A percentile compares a stretch with the other conserved stretches of the same genome.
Conservation (phyloP, 352 stramenopile genomes). For the Globisporangium splendens region DNA sequence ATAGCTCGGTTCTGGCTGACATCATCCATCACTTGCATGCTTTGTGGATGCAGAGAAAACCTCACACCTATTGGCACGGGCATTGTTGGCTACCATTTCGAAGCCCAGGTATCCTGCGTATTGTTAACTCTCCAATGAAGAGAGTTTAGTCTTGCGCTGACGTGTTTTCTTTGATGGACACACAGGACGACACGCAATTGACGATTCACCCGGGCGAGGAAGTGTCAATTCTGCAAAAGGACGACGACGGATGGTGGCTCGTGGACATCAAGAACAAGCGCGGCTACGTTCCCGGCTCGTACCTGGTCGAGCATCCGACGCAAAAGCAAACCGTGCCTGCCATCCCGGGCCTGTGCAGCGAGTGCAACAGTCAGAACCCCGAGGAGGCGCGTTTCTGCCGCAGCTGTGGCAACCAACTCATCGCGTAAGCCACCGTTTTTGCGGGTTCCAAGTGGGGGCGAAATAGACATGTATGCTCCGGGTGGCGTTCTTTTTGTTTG, state of each 20-base stretch:
- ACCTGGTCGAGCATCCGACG: constrained; percentile 71
- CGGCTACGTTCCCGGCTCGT: constrained; percentile 79
- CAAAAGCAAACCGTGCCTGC: constrained; percentile 28
- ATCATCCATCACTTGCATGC: not conserved
- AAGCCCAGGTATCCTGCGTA: constrained; percentile 27
- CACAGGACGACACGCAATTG: constrained; percentile 76
- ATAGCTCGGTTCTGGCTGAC: too few relatives aligned
- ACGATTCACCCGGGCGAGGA: constrained; percentile 79
- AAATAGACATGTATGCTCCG: too few relatives aligned
- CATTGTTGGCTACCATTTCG: constrained; percentile 74
- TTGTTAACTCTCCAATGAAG: not conserved
- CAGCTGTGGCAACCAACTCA: constrained; percentile 74
- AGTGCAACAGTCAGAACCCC: constrained; percentile 73
- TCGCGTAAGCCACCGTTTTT: constrained; percentile 25
- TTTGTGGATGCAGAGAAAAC: constrained; percentile 33
- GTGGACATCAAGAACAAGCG: constrained; percentile 64
- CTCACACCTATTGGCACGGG: constrained; percentile 42
- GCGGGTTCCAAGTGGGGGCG: not conserved
- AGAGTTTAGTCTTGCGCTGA: not conserved
- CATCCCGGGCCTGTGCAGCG: constrained; percentile 57
- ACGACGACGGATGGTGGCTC: constrained; percentile 85
- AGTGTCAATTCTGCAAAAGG: constrained; percentile 78
- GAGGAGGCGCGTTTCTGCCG: constrained; percentile 74
- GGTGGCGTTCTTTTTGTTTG: too few relatives aligned
- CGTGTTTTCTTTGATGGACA: not conserved